These are phyloP conservation scores for Talaromyces wortmannii DNA, from an alignment of 495 filamentous ascomycete genomes.

Conservation along the genomic window DNA sequence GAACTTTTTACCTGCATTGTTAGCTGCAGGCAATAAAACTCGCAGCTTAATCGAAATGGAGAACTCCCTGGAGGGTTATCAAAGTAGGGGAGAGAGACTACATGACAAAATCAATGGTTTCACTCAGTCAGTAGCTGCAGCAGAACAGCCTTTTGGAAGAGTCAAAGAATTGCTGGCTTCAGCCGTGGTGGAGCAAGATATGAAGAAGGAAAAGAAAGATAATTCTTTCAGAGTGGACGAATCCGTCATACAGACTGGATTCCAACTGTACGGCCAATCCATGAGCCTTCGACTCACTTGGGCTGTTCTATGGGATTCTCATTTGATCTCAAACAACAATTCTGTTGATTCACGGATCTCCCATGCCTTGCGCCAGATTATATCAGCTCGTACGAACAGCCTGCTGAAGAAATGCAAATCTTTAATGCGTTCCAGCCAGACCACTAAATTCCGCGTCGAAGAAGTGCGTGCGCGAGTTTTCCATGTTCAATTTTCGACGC, in stretches of 20 bases:
- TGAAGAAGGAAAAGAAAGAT: conserved; percentile 18
- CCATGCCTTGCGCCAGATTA: not conserved
- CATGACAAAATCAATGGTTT: conserved; percentile 1
- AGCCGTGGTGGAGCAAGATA: conserved; percentile 25
- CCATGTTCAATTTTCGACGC: conserved; percentile 4
- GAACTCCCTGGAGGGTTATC: not conserved
- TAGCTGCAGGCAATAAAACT: not conserved
- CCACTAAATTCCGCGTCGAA: not conserved
- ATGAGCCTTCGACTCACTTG: conserved; percentile 46
- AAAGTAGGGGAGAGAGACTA: not conserved
- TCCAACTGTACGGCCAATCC: conserved; percentile 31
- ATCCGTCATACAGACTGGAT: conserved; percentile 22
- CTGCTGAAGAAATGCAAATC: conserved; percentile 1
- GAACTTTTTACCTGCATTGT: not conserved
- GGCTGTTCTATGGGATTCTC: conserved; percentile 38
- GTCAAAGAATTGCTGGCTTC: conserved; percentile 36
- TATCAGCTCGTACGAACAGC: not conserved
- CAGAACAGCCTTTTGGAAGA: conserved; percentile 54
- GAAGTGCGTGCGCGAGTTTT: conserved; percentile 6
- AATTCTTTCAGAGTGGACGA: conserved; percentile 35
- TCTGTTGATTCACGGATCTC: not conserved
- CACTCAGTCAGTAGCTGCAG: not conserved
- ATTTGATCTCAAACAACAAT: not conserved
- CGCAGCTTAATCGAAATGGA: not conserved
- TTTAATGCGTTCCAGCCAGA: not conserved